These are phyloP conservation scores for Eutrema heterophyllum DNA, from an alignment of 345 rosid species.

Conservation along the genomic window DNA sequence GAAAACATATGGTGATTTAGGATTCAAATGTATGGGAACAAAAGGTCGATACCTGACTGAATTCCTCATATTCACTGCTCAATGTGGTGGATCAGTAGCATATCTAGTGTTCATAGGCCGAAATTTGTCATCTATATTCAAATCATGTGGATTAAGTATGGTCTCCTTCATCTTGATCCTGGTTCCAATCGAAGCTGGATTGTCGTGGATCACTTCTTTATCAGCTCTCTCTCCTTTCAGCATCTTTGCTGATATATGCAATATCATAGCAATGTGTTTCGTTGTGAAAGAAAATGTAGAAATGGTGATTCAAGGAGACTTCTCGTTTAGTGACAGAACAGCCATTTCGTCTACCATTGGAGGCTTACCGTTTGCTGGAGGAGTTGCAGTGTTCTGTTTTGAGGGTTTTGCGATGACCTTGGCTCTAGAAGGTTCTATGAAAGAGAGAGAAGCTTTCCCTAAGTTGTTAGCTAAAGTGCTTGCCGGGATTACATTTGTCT, in stretches of 20 bases:
- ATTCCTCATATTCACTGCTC: slow-evolving; percentile 63
- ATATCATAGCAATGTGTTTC: slow-evolving; percentile 61
- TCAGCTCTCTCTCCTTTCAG: slow-evolving; percentile 81
- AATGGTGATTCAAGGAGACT: slow-evolving; percentile 50
- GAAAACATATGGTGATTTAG: slow-evolving; percentile 86
- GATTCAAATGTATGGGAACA: slow-evolving; percentile 60
- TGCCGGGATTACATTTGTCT: slow-evolving; percentile 57
- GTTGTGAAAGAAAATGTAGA: slow-evolving; percentile 70
- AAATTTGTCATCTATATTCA: slow-evolving; percentile 62
- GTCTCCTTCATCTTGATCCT: slow-evolving; percentile 58
- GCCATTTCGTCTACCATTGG: slow-evolving; percentile 57
- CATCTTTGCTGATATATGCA: slow-evolving; percentile 77
- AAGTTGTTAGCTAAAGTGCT: slow-evolving; percentile 59
- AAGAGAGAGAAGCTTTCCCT: slow-evolving; percentile 52
- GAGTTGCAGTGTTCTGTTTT: slow-evolving; percentile 90
- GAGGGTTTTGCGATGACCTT: slow-evolving; percentile 95
- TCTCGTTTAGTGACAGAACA: slow-evolving; percentile 63
- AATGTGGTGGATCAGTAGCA: slow-evolving; percentile 85
- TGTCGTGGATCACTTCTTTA: slow-evolving; percentile 74
- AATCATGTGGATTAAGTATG: slow-evolving; percentile 30
- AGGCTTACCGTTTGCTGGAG: slow-evolving; percentile 81
- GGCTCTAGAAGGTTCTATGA: slow-evolving; percentile 82
- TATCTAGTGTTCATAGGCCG: slow-evolving; percentile 87
- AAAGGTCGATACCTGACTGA: slow-evolving; percentile 74
- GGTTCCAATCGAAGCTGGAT: slow-evolving; percentile 63